phyloP scores from a whole-genome alignment of 78 protist genomes.

The Dictyostelium firmibasis region DNA sequence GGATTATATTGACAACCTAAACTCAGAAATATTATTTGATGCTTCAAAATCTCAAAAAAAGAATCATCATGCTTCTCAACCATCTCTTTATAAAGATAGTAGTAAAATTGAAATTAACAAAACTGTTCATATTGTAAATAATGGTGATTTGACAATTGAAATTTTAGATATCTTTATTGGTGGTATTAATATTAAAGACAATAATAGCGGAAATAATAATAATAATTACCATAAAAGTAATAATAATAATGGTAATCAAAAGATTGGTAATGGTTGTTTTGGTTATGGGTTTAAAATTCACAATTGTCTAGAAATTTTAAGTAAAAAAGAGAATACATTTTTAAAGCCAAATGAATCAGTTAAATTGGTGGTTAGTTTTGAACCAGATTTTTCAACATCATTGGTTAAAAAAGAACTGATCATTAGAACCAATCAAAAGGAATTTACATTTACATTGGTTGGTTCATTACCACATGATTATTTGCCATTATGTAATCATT shows the following conservation, averaged over 20 bases:
- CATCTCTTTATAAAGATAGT: not conserved
- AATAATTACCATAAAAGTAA: not conserved
- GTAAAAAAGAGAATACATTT: not conserved
- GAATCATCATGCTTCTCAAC: not conserved
- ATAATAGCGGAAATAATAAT: not conserved
- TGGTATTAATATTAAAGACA: not conserved
- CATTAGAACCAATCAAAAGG: conserved; percentile 36
- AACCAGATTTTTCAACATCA: conserved; percentile 67
- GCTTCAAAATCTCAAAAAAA: not conserved
- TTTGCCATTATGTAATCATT: conserved; percentile 59
- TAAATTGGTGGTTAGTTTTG: not conserved
- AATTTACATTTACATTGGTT: conserved; percentile 20
- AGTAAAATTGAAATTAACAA: conserved; percentile 29
- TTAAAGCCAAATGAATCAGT: conserved; percentile 26
- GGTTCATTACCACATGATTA: conserved; percentile 65
- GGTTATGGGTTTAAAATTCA: conserved; percentile 56
- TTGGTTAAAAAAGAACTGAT: conserved; percentile 29
- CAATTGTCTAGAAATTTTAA: conserved; percentile 23
- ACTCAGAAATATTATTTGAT: conserved; percentile 62
- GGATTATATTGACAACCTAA: conserved; percentile 15
- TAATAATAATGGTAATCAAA: not conserved
- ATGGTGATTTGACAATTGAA: conserved; percentile 31
- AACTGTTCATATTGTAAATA: conserved; percentile 42
- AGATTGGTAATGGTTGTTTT: not conserved
- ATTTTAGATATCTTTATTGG: conserved; percentile 37